A percentile compares a stretch with the other conserved stretches of the same genome.
These are phyloP conservation scores for Delonix regia DNA, from an alignment of 306 rosid genomes.

Conservation along the genomic window DNA sequence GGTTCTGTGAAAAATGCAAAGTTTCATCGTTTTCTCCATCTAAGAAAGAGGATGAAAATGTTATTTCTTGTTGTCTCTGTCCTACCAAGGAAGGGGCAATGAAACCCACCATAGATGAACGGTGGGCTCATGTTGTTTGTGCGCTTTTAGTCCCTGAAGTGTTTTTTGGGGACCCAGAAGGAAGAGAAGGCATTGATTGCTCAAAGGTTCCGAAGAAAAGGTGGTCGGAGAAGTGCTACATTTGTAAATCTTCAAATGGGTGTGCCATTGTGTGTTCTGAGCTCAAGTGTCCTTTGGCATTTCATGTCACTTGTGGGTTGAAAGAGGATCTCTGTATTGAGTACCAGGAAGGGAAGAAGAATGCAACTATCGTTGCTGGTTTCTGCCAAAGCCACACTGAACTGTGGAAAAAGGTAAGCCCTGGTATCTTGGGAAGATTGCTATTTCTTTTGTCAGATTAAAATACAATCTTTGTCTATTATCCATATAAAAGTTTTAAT, in stretches of 20 bases:
- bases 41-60: conserved; percentile 10
- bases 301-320: conserved; percentile 27
- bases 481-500: not conserved
- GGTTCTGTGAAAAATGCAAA: conserved; percentile 13
- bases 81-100: conserved; percentile 36
- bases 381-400: conserved; percentile 19
- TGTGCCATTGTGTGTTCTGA: conserved; percentile 59
- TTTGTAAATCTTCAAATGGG: conserved; percentile 11
- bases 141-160: conserved; percentile 81
- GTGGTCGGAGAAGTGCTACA: conserved; percentile 42
- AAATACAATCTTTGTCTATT: not conserved
- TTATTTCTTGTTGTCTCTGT: conserved; percentile 52
- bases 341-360: conserved; percentile 55
- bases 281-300: not conserved
- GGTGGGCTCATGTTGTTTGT: conserved; percentile 83
- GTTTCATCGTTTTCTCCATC: not conserved
- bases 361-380: conserved; percentile 29
- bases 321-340: conserved; percentile 20
- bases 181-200: conserved; percentile 77
- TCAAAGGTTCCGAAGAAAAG: conserved; percentile 67
- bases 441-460: not conserved
- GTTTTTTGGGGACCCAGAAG: conserved; percentile 74
- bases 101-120: conserved; percentile 33
- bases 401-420: not conserved
- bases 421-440: not conserved